These are phyloP conservation scores for Pleurostoma richardsiae DNA, from an alignment of 2,329 filamentous ascomycete species.

Conservation along the genomic window DNA sequence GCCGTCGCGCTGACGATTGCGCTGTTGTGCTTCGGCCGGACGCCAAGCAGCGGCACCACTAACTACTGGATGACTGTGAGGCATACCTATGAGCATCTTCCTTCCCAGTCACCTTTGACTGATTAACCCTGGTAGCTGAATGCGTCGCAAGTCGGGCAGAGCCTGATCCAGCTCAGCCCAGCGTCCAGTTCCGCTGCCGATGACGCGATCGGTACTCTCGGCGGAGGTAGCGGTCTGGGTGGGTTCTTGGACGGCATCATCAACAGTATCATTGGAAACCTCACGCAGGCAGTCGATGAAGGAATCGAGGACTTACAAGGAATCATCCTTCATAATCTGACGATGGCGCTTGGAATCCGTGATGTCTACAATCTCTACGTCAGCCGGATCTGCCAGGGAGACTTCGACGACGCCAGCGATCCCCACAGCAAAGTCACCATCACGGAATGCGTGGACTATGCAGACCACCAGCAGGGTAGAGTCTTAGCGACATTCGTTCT, in stretches of 20 bases:
- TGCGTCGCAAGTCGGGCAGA: constrained; percentile 10
- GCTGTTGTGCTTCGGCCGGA: constrained; percentile 1
- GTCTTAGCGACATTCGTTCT: too few species aligned
- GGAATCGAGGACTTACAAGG: constrained; percentile 15
- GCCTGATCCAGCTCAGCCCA: constrained; percentile 10
- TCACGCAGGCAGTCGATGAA: constrained; percentile 10
- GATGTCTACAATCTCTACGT: constrained; percentile 14
- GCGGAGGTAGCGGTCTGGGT: constrained; percentile 3
- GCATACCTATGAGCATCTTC: not conserved
- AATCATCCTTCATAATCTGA: constrained; percentile 13
- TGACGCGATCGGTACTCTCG: not conserved
- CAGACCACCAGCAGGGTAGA: too few species aligned
- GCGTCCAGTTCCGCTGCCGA: constrained; percentile 1
- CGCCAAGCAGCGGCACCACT: constrained; percentile 1
- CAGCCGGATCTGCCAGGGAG: constrained; percentile 14
- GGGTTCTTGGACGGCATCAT: constrained; percentile 9
- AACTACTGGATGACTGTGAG: constrained; percentile 5
- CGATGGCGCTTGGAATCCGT: constrained; percentile 11
- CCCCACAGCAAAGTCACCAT: constrained; percentile 7
- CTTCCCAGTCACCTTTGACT: not conserved
- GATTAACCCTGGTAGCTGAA: constrained; percentile 6
- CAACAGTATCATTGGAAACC: constrained; percentile 9
- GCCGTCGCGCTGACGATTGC: constrained; percentile 1
- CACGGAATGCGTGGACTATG: not conserved
- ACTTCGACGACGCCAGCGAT: not conserved